A percentile compares a stretch with the other conserved stretches of the same genome.
Conservation (phyloP, 1,139 yeast genomes). For the Debaryomyces udenii region DNA sequence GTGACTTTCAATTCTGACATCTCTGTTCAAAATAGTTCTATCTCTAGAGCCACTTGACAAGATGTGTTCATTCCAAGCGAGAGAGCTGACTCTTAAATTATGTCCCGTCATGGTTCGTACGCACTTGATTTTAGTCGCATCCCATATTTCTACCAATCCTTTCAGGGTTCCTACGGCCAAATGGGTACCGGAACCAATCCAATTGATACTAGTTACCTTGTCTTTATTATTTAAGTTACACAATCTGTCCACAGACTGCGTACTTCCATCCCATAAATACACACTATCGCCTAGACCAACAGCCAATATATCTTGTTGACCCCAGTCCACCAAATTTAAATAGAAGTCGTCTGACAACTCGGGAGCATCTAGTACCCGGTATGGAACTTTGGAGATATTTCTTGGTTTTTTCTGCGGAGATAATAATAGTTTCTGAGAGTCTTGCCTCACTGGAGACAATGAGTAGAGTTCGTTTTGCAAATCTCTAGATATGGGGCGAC, state of each 20-base stretch:
- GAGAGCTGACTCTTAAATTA: slow-evolving; percentile 76
- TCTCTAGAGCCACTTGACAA: slow-evolving; percentile 89
- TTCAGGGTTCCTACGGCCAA: slow-evolving; percentile 87
- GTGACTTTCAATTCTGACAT: slow-evolving; percentile 86
- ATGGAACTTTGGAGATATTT: slow-evolving; percentile 82
- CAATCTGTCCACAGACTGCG: slow-evolving; percentile 81
- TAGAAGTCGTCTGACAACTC: slow-evolving; percentile 93
- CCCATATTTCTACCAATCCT: slow-evolving; percentile 95
- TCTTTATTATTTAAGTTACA: slow-evolving; percentile 70
- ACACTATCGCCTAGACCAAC: slow-evolving; percentile 91
- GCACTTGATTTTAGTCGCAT: slow-evolving; percentile 81
- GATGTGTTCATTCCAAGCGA: slow-evolving; percentile 94
- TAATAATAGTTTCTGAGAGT: slow-evolving; percentile 74
- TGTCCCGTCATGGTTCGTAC: slow-evolving; percentile 94
- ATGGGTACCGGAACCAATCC: slow-evolving; percentile 96
- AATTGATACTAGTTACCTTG: slow-evolving; percentile 77
- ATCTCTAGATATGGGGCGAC: slow-evolving; percentile 61
- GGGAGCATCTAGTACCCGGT: slow-evolving; percentile 94
- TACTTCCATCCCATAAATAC: slow-evolving; percentile 86
- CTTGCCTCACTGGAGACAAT: slow-evolving; percentile 85
- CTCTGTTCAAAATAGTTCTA: slow-evolving; percentile 81
- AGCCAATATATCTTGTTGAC: slow-evolving; percentile 82
- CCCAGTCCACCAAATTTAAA: slow-evolving; percentile 93
- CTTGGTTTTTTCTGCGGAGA: slow-evolving; percentile 84
- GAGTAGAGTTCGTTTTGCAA: slow-evolving; percentile 77